Base-by-base conservation (phyloP, 1,284 basidiomycete genomes). In the Ceratobasidium sp. region DNA sequence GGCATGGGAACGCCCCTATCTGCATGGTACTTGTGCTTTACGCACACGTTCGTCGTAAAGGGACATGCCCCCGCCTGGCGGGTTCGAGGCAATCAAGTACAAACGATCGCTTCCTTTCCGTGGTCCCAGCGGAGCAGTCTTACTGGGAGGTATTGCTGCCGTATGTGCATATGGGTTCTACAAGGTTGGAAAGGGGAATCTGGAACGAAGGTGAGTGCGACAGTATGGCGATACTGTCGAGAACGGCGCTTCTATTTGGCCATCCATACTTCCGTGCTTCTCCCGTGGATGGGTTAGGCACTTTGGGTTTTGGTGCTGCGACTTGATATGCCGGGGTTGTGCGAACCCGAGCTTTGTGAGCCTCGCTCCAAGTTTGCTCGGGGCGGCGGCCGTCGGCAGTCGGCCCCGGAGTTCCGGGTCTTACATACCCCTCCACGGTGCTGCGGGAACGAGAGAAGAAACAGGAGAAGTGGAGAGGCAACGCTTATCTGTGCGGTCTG, bases 131-230 rank as follows among this genome's bases (percentile, higher is more conserved):
- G 95, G 94, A 36, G 81, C 90, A 69, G 88, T 87, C 73, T 88
- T 98, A 76, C 90, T 99, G 74, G 90, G 87, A 71, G 89, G 87
- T 50, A 88, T 95, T 73, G 85, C 88, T 72, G 89, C 86, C 71
- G 83, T 98, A 74, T 96, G 93, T 80, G 87, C 85, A 19, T 95
- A 88, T 79, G 96, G 96, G 21, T 97, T 98, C 82, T 99, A 93
- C 82, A 86, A 89, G 73, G 80, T 97, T 72, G 95, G 93, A 76
- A 84, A 85, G 81, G 93, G 92, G 69, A 97, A 95, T 78, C 77
- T 93, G 42, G 97, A 99, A 83, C 88, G 88, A 83, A 86, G 93
- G 96, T 97, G 79, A 79, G 90, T 81, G 69, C 54, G 52, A 39
- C 44, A 23, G 33, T 36, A 36, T 36, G 33, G 33, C 33, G 33